Base-by-base conservation (phyloP, 176 grass and related monocot genomes). In the Aegilops tauschii region DNA sequence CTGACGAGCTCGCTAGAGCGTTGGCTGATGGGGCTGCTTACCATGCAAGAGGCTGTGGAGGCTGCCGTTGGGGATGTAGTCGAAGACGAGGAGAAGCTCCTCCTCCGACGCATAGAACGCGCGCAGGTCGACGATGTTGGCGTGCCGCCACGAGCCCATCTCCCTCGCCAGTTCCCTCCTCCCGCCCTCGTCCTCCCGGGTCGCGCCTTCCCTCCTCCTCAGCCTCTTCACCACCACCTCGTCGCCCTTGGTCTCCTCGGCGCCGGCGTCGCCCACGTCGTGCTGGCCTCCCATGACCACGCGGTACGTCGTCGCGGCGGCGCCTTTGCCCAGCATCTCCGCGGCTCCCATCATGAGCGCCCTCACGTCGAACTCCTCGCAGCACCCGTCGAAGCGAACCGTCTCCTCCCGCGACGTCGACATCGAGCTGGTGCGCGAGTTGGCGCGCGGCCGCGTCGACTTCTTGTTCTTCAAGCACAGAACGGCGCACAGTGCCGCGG, bases 41-140 rank as follows among this genome's bases (percentile, higher is more conserved):
- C 96, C 93, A 50, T 98, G 93, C 54, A 98, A 36, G 77, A 98
- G 91, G 59, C 70, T 67, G 67, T 83, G 89, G 78, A 98, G 93
- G 87, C 89, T 93, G 80, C 96, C 93, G 67, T 76, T 88, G 39
- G 91, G 64, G 23, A 95, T 30, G 92, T 92, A 92, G 81, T 98
- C 93, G 90, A 90, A 90, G 67, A 98, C 91, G 81, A 98, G 89
- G 42, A 98, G 90, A 11, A 98, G 87, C 88, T 98, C 96, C n/a
- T 94, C 90, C 12, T 85, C 29, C 9, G 86, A 90, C 44, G 93
- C 87, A 81, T 91, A 89, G 85, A 89, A 95, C 14, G 89, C 91
- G 27, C 84, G 89, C 6, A 98, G 88, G 50, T 81, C 74, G 67
- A 92, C 88, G 78, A 95, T 73, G 80, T 98, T 98, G 78, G 73